Evolutionary conservation across 2,329 filamentous ascomycete species (phyloP).

Genomic region (Aspergillus intermedius): DNA sequence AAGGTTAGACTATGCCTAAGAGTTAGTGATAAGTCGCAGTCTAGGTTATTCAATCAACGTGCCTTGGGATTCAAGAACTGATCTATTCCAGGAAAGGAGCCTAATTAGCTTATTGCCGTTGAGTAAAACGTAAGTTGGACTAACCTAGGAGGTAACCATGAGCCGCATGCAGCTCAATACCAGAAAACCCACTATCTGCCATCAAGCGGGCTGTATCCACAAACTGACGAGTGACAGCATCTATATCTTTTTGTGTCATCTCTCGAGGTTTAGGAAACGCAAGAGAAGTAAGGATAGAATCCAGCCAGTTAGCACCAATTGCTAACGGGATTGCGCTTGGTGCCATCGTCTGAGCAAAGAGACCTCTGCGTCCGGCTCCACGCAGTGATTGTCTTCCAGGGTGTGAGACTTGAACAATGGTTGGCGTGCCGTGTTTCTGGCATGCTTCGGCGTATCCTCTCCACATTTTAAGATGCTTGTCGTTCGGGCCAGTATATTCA

Average conservation of each 20-base stretch:
- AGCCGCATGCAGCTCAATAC: slow-evolving; percentile 48
- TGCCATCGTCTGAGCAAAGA: slow-evolving; percentile 25
- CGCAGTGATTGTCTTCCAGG: slow-evolving; percentile 40
- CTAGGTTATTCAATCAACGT: slow-evolving; percentile 4
- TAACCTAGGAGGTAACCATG: slow-evolving; percentile 46
- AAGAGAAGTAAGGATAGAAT: slow-evolving; percentile 23
- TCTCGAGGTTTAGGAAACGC: slow-evolving; percentile 48
- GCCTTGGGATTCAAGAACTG: slow-evolving; percentile 35
- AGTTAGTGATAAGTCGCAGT: too few species aligned
- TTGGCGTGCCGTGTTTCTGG: slow-evolving; percentile 36
- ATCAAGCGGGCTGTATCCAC: slow-evolving; percentile 47
- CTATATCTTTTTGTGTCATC: slow-evolving; percentile 51
- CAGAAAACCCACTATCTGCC: slow-evolving; percentile 46
- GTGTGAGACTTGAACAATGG: slow-evolving; percentile 41
- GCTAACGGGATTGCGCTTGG: slow-evolving; percentile 37
- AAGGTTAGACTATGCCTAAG: slow-evolving; percentile 34
- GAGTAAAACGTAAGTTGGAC: slow-evolving; percentile 18
- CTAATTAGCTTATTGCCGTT: background rate
- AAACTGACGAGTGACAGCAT: slow-evolving; percentile 48
- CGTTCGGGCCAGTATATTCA: slow-evolving; percentile 19
- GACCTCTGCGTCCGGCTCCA: slow-evolving; percentile 32
- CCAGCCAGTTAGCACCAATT: slow-evolving; percentile 32
- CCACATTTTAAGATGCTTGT: slow-evolving; percentile 18
- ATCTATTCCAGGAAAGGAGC: slow-evolving; percentile 16
- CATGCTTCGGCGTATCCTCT: slow-evolving; percentile 22